Evolutionary conservation across 371 early-diverging fungal genomes (phyloP).

Genomic region (Rhizomucor miehei): DNA sequence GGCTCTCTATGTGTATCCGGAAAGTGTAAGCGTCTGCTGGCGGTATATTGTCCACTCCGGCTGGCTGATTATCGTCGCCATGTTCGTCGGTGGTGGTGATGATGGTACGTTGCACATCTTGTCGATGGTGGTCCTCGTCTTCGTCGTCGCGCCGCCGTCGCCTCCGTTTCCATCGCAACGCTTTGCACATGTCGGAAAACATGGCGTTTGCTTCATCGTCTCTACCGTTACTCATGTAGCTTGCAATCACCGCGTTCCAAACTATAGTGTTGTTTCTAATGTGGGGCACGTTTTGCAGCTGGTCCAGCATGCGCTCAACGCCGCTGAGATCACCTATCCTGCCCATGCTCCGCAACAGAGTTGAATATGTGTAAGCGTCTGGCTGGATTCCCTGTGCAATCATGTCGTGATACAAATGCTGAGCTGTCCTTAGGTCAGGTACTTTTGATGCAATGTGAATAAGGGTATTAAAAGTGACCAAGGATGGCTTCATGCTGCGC

Average conservation of each 20-base stretch:
- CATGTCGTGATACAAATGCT: slow-evolving; percentile 48
- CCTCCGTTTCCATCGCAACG: slow-evolving; percentile 3
- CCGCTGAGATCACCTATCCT: slow-evolving; percentile 33
- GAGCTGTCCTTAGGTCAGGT: slow-evolving; percentile 38
- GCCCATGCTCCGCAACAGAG: slow-evolving; percentile 34
- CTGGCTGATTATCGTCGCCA: not conserved
- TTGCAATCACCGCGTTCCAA: slow-evolving; percentile 39
- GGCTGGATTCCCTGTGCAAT: slow-evolving; percentile 31
- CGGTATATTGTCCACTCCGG: slow-evolving; percentile 11
- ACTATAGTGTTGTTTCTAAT: slow-evolving; percentile 20
- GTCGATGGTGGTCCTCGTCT: not conserved
- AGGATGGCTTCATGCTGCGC: slow-evolving; percentile 17
- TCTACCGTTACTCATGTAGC: slow-evolving; percentile 25
- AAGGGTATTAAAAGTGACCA: slow-evolving; percentile 36
- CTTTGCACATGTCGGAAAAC: slow-evolving; percentile 24
- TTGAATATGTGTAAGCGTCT: slow-evolving; percentile 37
- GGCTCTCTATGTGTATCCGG: slow-evolving; percentile 29
- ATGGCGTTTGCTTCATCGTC: slow-evolving; percentile 23
- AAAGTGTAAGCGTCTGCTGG: slow-evolving; percentile 33
- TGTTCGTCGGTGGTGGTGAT: not conserved
- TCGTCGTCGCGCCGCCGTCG: not conserved
- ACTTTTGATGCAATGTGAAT: slow-evolving; percentile 41
- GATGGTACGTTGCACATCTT: not conserved
- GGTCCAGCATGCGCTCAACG: slow-evolving; percentile 29
- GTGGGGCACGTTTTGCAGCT: slow-evolving; percentile 12